phyloP scores from a whole-genome alignment of 1,284 basidiomycete species.

The Blastosporella zonata region DNA sequence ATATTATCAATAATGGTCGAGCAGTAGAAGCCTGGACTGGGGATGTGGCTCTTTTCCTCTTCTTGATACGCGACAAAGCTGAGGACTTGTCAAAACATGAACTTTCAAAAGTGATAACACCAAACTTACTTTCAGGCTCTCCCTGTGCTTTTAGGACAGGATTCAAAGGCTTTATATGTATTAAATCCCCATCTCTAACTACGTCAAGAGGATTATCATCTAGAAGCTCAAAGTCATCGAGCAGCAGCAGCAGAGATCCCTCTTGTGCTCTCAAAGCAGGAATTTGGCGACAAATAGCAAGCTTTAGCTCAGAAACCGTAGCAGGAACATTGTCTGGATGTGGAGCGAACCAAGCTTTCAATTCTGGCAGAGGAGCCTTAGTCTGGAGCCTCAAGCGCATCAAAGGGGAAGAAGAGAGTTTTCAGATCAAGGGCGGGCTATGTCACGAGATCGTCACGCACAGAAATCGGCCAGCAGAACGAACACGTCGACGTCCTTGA shows the following conservation, averaged over 20 bases:
- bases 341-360: constrained; percentile 41
- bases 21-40: constrained; percentile 6
- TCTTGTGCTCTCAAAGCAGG: constrained; percentile 24
- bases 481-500: constrained; percentile 18
- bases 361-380: constrained; percentile 31
- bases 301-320: constrained; percentile 33
- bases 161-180: constrained; percentile 25
- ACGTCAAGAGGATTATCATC: constrained; percentile 33
- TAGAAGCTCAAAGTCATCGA: constrained; percentile 41
- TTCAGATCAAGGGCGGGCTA: not conserved
- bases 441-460: constrained; percentile 17
- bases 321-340: constrained; percentile 21
- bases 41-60: constrained; percentile 20
- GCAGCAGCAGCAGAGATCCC: constrained; percentile 26
- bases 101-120: not conserved
- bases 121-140: constrained; percentile 4
- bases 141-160: not conserved
- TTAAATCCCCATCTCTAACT: constrained; percentile 40
- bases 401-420: not conserved
- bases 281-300: constrained; percentile 29
- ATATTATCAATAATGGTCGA: constrained; percentile 8
- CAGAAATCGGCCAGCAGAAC: constrained; percentile 11
- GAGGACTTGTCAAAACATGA: not conserved
- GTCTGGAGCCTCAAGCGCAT: constrained; percentile 42
- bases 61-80: constrained; percentile 15